Conservation (phyloP, 1,139 yeast genomes). For the Geotrichum restrictum region DNA sequence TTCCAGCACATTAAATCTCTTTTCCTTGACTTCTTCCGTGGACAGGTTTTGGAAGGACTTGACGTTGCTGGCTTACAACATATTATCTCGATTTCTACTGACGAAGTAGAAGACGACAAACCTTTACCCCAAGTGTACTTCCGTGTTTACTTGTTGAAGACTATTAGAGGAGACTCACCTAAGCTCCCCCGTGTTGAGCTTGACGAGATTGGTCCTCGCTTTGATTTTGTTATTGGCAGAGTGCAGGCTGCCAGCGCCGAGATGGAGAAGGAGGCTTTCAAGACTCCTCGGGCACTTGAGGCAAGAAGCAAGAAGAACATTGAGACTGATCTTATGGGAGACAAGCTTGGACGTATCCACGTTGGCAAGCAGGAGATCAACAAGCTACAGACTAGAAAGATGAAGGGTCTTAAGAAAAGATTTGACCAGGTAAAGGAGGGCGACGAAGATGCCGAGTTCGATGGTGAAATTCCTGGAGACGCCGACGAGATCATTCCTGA, state of each 20-base stretch:
- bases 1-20: conserved; percentile 81
- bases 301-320: conserved; percentile 86
- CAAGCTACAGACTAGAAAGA: conserved; percentile 90
- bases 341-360: conserved; percentile 92
- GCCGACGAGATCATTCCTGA: conserved; percentile 20
- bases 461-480: conserved; percentile 21
- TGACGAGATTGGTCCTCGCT: conserved; percentile 93
- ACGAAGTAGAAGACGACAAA: conserved; percentile 64
- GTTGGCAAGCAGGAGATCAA: conserved; percentile 92
- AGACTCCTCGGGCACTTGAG: conserved; percentile 76
- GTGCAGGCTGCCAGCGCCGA: conserved; percentile 81
- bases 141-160: conserved; percentile 83
- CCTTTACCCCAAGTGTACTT: conserved; percentile 76
- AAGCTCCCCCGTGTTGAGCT: conserved; percentile 90
- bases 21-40: conserved; percentile 87
- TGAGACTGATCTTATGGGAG: conserved; percentile 85
- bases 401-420: conserved; percentile 92
- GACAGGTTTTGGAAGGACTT: conserved; percentile 71
- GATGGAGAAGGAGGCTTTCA: conserved; percentile 82
- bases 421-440: conserved; percentile 70
- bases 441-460: conserved; percentile 34
- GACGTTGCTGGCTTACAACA: conserved; percentile 95
- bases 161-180: conserved; percentile 72
- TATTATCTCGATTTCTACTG: conserved; percentile 77
- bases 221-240: conserved; percentile 90